Evolutionary conservation across 805 yeast species (phyloP), one percentile per base, ranked within the genome.

Genomic region (Soucietia sequanensis): DNA sequence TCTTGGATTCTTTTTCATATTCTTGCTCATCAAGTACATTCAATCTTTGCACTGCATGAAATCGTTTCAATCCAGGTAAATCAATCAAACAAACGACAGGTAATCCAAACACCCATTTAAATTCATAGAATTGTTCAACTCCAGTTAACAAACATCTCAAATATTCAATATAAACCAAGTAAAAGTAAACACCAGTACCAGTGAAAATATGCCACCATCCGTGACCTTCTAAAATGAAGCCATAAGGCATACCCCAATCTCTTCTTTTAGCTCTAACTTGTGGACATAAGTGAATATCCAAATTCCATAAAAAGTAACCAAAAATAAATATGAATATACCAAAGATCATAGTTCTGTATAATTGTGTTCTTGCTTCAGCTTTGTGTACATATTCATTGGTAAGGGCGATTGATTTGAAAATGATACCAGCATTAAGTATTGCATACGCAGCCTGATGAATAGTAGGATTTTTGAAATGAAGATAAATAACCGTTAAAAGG

Each of bases 151-250:
- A 79, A 21, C 83, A 65, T 46, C 91, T 72, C 42, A 90, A 64
- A 43, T 84, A 77, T 64, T 88, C 90, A 51, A 84, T 73, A 54
- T 84, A 88, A 3, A 84, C 79, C 44, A 90, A 73, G 62, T 87
- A 90, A 55, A 72, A 83, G 59, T 91, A 91, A 8, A 91, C 93
- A 2, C 97, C 96, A 14, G 80, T 65, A 0, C 95, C 95, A 0
- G 93, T 85, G 44, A 85, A 71, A 8, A 85, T 64, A 55, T 91
- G 98, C 98, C 98, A 91, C 97, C 97, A 91, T 16, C 95, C 96
- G 52, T 91, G 98, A 19, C 95, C 84, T 59, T 91, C 98, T 23
- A 91, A 67, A 3, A 91, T 45, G 41, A 88, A 75, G 2, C 98
- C 98, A 34, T 82, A 75, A 2, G 97, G 97, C 64, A 84, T 73